Base-by-base conservation (phyloP, 2,329 filamentous ascomycete genomes). In the Fonsecaea erecta region DNA sequence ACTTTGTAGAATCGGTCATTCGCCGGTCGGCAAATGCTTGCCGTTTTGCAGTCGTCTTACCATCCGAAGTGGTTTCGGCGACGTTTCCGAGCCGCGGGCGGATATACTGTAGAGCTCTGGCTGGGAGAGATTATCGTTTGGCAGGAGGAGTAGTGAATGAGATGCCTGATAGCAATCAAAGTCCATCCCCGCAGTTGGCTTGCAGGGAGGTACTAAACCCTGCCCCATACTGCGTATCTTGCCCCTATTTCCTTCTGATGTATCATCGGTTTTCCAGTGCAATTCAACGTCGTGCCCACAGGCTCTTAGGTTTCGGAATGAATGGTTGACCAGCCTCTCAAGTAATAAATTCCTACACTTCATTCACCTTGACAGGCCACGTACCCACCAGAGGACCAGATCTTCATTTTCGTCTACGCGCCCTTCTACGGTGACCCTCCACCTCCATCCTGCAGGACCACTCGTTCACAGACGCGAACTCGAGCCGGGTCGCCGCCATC, bases 341-440 rank as follows among this genome's bases (percentile, higher is more conserved):
- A 12, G 21, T n/a, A n/a, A n/a, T n/a, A n/a, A n/a, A n/a, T n/a
- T n/a, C 16, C 11, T 37, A 35, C 37, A 62, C 55, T 7, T 21
- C 46, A 16, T 52, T 62, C n/a, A 62, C 59, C 24, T 55, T 73
- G 52, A 71, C 64, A n/a, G 68, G 68, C 30, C 67, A 70, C 63
- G 68, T 70, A n/a, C 37, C 56, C 70, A 26, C 54, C 67, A 6
- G 65, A n/a, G n/a, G n/a, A 67, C 28, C 35, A 71, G 48, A 62
- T 72, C 37, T 65, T 71, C 48, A 66, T 66, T 35, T 73, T 71
- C 56, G 68, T 71, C 53, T 73, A 72, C 52, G 71, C 54, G 12
- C 63, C 64, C 48, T 71, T 72, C 56, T 48, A 66, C 43, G 16
- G 62, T 63, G 2, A 70, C 67, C n/a, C 3, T 71, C 71, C 12